Conservation (phyloP, 306 rosid species). For the Vachellia pachyceras region DNA sequence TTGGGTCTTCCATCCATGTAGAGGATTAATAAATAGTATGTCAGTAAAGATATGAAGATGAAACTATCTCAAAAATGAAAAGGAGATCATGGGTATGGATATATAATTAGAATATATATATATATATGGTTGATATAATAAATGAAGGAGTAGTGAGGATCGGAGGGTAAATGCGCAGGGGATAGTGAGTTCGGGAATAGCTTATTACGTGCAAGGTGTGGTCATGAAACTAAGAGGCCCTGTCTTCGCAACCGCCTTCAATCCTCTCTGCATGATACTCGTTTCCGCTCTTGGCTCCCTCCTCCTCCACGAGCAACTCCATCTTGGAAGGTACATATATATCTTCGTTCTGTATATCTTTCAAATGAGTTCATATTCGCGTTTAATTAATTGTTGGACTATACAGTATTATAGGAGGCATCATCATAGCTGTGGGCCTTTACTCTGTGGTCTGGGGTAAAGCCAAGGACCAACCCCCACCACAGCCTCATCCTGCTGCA, state of each 20-base stretch:
- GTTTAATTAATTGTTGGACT: not conserved
- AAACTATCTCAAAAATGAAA: too few relatives aligned
- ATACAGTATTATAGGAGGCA: constrained; percentile 60
- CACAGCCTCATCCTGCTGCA: not conserved
- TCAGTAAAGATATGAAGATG: not conserved
- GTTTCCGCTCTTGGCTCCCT: constrained; percentile 60
- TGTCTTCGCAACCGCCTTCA: constrained; percentile 70
- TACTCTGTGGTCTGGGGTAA: constrained; percentile 84
- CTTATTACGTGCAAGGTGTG: constrained; percentile 69
- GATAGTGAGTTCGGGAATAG: constrained; percentile 61
- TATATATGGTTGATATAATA: not conserved
- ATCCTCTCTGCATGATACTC: constrained; percentile 72
- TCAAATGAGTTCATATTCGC: too few relatives aligned
- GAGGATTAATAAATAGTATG: not conserved
- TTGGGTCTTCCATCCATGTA: not conserved
- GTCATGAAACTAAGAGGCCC: constrained; percentile 73
- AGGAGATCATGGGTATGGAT: not conserved
- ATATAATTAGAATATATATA: not conserved
- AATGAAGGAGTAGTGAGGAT: not conserved
- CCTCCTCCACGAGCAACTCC: constrained; percentile 59
- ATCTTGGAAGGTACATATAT: constrained; percentile 58
- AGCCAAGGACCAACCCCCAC: constrained; percentile 52
- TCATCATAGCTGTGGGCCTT: constrained; percentile 64
- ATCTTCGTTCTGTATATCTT: too few relatives aligned
- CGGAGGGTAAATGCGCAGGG: constrained; percentile 42